Percentiles rank a stretch among this genome's conserved stretches.
phyloP scores from a whole-genome alignment of 2,329 filamentous ascomycete genomes.

The Colletotrichum truncatum region DNA sequence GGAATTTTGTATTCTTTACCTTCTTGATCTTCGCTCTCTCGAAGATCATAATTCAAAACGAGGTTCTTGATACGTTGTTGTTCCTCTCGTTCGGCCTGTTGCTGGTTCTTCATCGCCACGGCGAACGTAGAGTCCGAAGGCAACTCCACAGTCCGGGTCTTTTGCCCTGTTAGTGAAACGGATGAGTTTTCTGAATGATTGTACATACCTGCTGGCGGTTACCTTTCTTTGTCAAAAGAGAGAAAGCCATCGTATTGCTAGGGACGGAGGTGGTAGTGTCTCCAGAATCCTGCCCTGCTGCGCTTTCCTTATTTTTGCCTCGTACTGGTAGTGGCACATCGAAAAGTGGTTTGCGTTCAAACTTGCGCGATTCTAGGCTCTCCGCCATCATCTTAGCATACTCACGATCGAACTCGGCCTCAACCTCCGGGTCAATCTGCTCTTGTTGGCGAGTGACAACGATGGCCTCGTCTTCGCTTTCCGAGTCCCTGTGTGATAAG shows the following conservation, averaged over 20 bases:
- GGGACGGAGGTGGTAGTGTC: slow-evolving; percentile 26
- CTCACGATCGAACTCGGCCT: slow-evolving; percentile 97
- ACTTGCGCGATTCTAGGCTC: slow-evolving; percentile 93
- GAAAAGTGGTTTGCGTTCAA: slow-evolving; percentile 92
- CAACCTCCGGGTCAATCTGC: slow-evolving; percentile 88
- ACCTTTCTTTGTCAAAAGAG: slow-evolving; percentile 92
- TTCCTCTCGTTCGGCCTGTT: slow-evolving; percentile 93
- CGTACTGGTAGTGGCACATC: slow-evolving; percentile 98
- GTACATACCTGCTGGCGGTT: slow-evolving; percentile 85
- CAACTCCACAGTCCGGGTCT: slow-evolving; percentile 92
- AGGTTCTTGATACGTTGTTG: slow-evolving; percentile 98
- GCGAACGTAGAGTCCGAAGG: slow-evolving; percentile 94
- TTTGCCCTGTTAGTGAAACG: slow-evolving; percentile 30
- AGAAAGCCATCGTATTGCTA: slow-evolving; percentile 88
- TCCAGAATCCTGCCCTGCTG: slow-evolving; percentile 23
- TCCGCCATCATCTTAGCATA: slow-evolving; percentile 99
- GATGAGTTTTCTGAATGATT: neutral
- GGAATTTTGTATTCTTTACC: slow-evolving; percentile 67
- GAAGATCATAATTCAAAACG: slow-evolving; percentile 94
- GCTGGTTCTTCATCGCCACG: slow-evolving; percentile 94
- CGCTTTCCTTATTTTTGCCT: slow-evolving; percentile 55
- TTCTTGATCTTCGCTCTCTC: slow-evolving; percentile 82
- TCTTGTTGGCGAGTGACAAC: slow-evolving; percentile 92
- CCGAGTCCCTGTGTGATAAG: slow-evolving; percentile 63
- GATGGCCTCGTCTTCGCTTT: slow-evolving; percentile 87